Base-by-base conservation (phyloP, 2,329 filamentous ascomycete genomes). In the Leptographium procerum region DNA sequence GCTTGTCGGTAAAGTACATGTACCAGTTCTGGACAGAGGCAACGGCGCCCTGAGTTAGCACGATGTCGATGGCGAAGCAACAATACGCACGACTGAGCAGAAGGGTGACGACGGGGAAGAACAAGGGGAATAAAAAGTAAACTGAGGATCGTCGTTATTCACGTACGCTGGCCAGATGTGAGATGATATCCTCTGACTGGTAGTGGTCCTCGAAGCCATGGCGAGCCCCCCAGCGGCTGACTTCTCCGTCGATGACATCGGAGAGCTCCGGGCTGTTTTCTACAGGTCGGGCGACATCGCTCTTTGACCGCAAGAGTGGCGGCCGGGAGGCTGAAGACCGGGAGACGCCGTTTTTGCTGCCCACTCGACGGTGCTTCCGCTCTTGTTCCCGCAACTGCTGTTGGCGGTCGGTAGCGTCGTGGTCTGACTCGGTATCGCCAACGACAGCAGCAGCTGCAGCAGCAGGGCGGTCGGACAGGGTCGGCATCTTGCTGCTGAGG, bases 1-100 rank as follows among this genome's bases (percentile, higher is more conserved):
- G 87, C 73, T 97, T 97, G 72, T 99, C 94, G 63, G 92, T 96
- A 72, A 89, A 99, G 74, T 99, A 99, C 92, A 97, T 97, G 77
- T 96, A 97, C 84, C 95, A 99, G 65, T 90, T 95, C 88, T 96
- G 72, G 19, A 43, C 40, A 19, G n/a, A 43, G 16, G 40, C 40
- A 43, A n/a, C 4, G 19, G 9, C 40, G 19, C n/a, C n/a, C n/a
- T n/a, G 19, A 36, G 28, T 33, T 13, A 16, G 26, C 34, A 13
- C 5, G 26, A n/a, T 26, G 56, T 22, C 33, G 61, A 43, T 13
- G 55, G 34, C 13, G 48, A 45, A 5, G 19, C 19, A 43, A 43
- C 40, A 43, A 43, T 8, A 43, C 36, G 14, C 40, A 19, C 40
- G 40, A n/a, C 16, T 4, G n/a, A n/a, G n/a, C n/a, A n/a, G n/a